These are phyloP conservation scores for Rhododendron simsii DNA, from an alignment of 148 eudicot species.

Conservation along the genomic window DNA sequence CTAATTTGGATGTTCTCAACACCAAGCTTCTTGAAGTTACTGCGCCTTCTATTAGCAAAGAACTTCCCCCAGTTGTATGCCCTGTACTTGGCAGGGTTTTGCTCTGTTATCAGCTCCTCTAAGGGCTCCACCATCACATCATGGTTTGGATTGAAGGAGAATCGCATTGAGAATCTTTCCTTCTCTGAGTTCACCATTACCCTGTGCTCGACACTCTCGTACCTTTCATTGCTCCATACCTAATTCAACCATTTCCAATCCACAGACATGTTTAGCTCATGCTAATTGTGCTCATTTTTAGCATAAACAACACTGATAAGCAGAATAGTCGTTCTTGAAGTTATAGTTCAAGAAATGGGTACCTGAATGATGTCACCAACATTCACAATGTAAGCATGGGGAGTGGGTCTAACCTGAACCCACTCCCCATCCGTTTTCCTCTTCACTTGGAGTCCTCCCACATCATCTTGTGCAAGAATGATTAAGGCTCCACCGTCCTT, in stretches of 20 bases:
- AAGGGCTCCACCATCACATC: slow-evolving; percentile 49
- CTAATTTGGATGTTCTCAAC: slow-evolving; percentile 57
- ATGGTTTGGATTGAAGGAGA: slow-evolving; percentile 48
- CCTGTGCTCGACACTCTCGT: slow-evolving; percentile 65
- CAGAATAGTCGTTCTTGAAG: neutral
- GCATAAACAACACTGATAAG: neutral
- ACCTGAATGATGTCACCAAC: slow-evolving; percentile 88
- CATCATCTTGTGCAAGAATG: slow-evolving; percentile 72
- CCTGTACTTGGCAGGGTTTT: slow-evolving; percentile 43
- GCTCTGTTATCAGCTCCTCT: slow-evolving; percentile 36
- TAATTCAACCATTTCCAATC: slow-evolving; percentile 5
- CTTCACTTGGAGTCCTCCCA: slow-evolving; percentile 77
- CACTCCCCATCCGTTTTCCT: slow-evolving; percentile 70
- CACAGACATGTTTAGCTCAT: neutral
- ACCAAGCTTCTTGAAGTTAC: slow-evolving; percentile 61
- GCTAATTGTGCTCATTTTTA: neutral
- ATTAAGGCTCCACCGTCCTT: slow-evolving; percentile 74
- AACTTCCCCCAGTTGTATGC: slow-evolving; percentile 56
- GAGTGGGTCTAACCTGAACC: slow-evolving; percentile 59
- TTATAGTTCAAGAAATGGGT: neutral
- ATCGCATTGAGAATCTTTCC: slow-evolving; percentile 53
- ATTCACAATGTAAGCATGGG: slow-evolving; percentile 59
- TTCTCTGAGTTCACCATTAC: slow-evolving; percentile 46
- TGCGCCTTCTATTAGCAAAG: slow-evolving; percentile 33
- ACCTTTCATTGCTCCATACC: slow-evolving; percentile 73